Evolutionary conservation across 2,329 filamentous ascomycete species (phyloP), one percentile per base, ranked within the genome.

Genomic region (Proliferodiscus dingleyae): DNA sequence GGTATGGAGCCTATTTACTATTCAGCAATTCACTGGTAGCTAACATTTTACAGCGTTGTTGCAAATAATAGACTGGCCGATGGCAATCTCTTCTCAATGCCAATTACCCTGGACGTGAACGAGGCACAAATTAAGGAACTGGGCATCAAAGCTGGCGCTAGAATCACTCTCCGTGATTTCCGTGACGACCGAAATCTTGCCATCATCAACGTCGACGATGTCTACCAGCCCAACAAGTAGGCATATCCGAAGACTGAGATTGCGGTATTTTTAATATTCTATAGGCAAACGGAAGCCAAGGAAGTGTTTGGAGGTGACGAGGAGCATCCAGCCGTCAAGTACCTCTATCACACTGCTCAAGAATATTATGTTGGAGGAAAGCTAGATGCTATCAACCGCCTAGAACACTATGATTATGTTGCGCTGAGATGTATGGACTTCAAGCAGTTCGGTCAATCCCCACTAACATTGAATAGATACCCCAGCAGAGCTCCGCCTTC

Each of bases 321-420:
- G 62, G 84, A 87, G 59, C 90, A 96, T 72, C 93, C 93, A 33
- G 93, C 93, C 51, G 80, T 97, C 68, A 88, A 86, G 71, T 93
- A 94, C 73, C 82, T 98, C 52, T 84, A 85, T 74, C 78, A 82
- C 62, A 84, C 81, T 29, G 84, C 86, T 52, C 75, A 87, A 61
- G 89, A 95, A 50, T 94, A 83, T 69, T 97, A 97, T 70, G 80
- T 98, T 52, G 93, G 93, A 65, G 93, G 93, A 66, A 96, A 94
- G 80, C 73, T 98, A 55, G 88, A 97, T 66, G 93, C 93, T 52
- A 83, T 98, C 66, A 91, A 91, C 78, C 86, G 89, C 59, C 79
- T 95, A 51, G 89, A 94, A 74, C 93, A 98, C 78, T 98, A 98
- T 75, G 93, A 98, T 74, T 97, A 97, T 74, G 88, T 97, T 59